These are phyloP conservation scores for Cryptosporidium bovis DNA, from an alignment of 169 alveolate genomes.

Conservation along the genomic window DNA sequence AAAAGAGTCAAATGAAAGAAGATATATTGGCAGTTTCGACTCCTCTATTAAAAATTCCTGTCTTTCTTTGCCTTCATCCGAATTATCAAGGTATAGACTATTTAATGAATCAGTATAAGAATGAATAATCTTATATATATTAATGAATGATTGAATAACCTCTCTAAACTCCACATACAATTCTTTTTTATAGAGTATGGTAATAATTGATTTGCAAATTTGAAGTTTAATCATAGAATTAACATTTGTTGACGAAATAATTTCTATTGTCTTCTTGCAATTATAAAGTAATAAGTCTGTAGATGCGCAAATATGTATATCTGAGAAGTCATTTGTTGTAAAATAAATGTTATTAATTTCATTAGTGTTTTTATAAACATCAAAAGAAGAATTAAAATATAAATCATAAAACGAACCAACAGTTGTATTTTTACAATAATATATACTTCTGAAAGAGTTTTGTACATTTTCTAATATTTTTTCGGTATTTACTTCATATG, in stretches of 20 bases:
- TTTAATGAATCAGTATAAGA: neutral
- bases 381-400: neutral
- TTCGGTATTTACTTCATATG: neutral
- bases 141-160: neutral
- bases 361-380: neutral
- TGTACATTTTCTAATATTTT: neutral
- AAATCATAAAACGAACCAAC: neutral
- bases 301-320: slow-evolving; percentile 26
- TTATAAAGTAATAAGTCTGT: slow-evolving; percentile 15
- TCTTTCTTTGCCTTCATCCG: neutral
- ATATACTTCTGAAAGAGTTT: neutral
- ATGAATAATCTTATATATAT: neutral
- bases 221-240: neutral
- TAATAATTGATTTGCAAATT: slow-evolving; percentile 10
- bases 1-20: neutral
- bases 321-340: neutral
- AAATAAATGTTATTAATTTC: neutral
- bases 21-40: slow-evolving; percentile 21
- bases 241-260: slow-evolving; percentile 17
- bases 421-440: neutral
- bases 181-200: slow-evolving; percentile 1
- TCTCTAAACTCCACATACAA: neutral
- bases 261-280: slow-evolving; percentile 10
- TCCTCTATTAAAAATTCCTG: slow-evolving; percentile 4
- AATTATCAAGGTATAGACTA: neutral